Evolutionary conservation across 1,139 yeast species (phyloP).

Genomic region (Saccharomyces hybrid): DNA sequence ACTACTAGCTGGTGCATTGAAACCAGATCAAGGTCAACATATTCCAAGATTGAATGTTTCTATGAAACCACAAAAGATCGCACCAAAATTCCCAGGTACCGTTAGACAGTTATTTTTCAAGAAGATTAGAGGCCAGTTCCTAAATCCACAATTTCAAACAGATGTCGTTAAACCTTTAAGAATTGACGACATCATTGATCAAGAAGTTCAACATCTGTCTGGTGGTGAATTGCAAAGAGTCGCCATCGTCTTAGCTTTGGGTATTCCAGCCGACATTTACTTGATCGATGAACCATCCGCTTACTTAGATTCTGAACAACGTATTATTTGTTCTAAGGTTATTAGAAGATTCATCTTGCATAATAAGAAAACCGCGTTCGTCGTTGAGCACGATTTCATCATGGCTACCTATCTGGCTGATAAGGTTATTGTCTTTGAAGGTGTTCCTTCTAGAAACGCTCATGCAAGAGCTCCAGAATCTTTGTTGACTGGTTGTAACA

Average conservation of each 20-base stretch:
- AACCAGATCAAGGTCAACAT: conserved; percentile 72
- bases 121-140: conserved; percentile 87
- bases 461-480: conserved; percentile 84
- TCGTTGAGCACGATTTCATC: conserved; percentile 99
- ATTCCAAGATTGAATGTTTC: conserved; percentile 87
- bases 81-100: conserved; percentile 97
- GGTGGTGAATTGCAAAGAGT: conserved; percentile 99
- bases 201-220: conserved; percentile 92
- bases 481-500: conserved; percentile 91
- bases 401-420: conserved; percentile 99
- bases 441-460: conserved; percentile 79
- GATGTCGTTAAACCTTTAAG: conserved; percentile 93
- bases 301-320: conserved; percentile 96
- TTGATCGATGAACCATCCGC: conserved; percentile 98
- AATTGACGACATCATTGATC: conserved; percentile 90
- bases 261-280: conserved; percentile 91
- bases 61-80: conserved; percentile 98
- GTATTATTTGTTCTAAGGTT: conserved; percentile 97
- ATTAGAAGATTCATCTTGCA: conserved; percentile 94
- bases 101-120: conserved; percentile 95
- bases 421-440: conserved; percentile 96
- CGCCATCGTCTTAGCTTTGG: conserved; percentile 89
- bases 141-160: conserved; percentile 95
- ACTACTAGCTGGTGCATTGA: conserved; percentile 82
- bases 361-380: conserved; percentile 93